Evolutionary conservation across 1,284 basidiomycete genomes (phyloP).

Genomic region (Ustilago xerochloae): DNA sequence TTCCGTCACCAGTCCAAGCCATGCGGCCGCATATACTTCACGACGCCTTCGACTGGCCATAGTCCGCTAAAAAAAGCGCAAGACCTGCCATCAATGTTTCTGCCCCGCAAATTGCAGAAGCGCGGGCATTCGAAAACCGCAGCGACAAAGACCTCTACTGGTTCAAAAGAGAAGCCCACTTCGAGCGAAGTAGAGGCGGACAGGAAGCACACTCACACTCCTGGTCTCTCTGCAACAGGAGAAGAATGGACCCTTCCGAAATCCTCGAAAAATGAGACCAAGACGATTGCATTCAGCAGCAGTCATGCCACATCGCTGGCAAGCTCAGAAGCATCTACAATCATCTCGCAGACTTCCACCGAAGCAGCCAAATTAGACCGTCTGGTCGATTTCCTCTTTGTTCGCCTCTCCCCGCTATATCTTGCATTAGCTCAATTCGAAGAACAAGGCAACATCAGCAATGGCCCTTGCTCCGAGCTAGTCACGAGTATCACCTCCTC

Average conservation of each 20-base stretch:
- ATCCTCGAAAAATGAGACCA: background rate
- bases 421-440: background rate
- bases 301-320: background rate
- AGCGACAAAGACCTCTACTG: background rate
- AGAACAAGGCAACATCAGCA: background rate
- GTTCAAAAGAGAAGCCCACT: background rate
- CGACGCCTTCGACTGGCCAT: too few species aligned
- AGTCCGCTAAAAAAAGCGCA: background rate
- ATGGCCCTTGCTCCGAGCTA: background rate
- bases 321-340: background rate
- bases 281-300: background rate
- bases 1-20: background rate
- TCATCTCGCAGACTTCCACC: background rate
- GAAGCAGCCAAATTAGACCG: slow-evolving; percentile 30
- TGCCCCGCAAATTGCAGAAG: slow-evolving; percentile 38
- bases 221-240: too few species aligned
- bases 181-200: background rate
- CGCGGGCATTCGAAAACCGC: slow-evolving; percentile 2
- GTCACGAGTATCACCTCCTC: background rate
- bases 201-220: too few species aligned
- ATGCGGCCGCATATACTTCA: too few species aligned
- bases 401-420: slow-evolving; percentile 12
- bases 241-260: too few species aligned
- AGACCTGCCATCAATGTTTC: slow-evolving; percentile 13
- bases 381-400: slow-evolving; percentile 20